These are phyloP conservation scores for Blastomyces gilchristii DNA, from an alignment of 2,329 filamentous ascomycete species.

Conservation along the genomic window DNA sequence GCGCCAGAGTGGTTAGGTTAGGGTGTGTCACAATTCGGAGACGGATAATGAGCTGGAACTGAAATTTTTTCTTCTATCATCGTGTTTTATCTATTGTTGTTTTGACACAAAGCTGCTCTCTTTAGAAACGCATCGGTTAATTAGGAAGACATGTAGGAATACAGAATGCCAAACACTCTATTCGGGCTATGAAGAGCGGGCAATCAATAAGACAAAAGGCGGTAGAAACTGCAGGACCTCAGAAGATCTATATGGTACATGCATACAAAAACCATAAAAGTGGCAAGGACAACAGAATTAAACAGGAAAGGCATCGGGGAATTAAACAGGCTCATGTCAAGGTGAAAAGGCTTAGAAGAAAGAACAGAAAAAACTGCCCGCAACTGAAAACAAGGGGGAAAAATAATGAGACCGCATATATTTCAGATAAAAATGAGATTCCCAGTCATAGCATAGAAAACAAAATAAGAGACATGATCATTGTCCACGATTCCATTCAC, in stretches of 20 bases:
- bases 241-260: background rate
- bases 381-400: background rate
- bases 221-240: background rate
- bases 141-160: background rate
- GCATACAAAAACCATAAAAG: background rate
- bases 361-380: too few species aligned
- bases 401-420: slow-evolving; percentile 1
- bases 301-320: background rate
- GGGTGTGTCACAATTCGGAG: background rate
- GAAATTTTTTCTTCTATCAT: background rate
- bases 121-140: background rate
- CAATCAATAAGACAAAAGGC: background rate
- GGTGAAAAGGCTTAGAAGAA: background rate
- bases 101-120: background rate
- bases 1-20: background rate
- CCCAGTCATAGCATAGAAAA: background rate
- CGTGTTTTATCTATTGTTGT: background rate
- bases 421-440: background rate
- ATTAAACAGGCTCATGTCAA: background rate
- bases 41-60: background rate
- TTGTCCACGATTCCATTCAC: background rate
- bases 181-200: background rate
- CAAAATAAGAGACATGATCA: background rate
- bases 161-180: background rate
- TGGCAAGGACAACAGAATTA: background rate